Percentiles rank a stretch among this genome's conserved stretches.
Evolutionary conservation across 2,329 filamentous ascomycete genomes (phyloP).

Genomic region (Calonectria multiphialidica): DNA sequence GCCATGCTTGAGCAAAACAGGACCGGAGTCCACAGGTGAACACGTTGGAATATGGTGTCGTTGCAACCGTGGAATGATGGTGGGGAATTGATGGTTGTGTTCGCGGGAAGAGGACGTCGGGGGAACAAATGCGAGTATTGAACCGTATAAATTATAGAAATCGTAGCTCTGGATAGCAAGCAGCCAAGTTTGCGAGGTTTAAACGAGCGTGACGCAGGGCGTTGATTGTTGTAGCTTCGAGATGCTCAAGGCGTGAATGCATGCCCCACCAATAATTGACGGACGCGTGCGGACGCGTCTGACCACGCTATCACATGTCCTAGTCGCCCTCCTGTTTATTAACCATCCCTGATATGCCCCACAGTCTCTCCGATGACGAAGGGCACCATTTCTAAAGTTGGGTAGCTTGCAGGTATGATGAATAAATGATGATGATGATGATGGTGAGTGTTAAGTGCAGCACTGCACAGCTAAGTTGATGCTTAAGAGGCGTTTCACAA

Average conservation of each 20-base stretch:
- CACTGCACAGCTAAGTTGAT: neutral
- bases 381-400: neutral
- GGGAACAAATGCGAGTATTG: too few species aligned
- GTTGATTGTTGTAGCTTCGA: neutral
- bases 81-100: neutral
- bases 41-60: neutral
- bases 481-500: neutral
- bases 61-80: neutral
- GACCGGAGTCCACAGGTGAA: slow-evolving; percentile 26
- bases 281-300: slow-evolving; percentile 23
- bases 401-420: neutral
- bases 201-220: neutral
- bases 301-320: slow-evolving; percentile 31
- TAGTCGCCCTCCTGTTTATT: neutral
- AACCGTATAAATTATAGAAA: neutral
- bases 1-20: slow-evolving; percentile 23
- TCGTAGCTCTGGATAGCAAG: neutral
- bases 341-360: neutral
- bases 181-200: neutral
- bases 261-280: slow-evolving; percentile 16
- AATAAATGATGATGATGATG: neutral
- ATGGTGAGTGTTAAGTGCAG: neutral
- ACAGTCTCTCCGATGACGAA: neutral
- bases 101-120: too few species aligned
- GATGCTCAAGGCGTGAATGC: neutral